These are phyloP conservation scores for Magnusiomyces tetraspermus DNA, from an alignment of 1,139 yeast species.

Conservation along the genomic window DNA sequence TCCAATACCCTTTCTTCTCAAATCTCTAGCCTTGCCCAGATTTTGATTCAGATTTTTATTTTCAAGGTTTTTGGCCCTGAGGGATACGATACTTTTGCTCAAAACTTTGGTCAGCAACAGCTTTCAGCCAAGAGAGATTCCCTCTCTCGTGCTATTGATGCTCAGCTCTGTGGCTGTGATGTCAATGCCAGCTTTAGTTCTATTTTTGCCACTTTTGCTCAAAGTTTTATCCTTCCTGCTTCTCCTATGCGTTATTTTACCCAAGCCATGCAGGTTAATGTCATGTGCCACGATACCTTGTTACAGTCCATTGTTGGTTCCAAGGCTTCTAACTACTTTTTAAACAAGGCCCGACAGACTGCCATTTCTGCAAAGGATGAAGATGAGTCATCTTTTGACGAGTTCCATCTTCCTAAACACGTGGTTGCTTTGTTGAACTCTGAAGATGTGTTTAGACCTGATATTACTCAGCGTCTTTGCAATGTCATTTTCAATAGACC, in stretches of 20 bases:
- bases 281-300: constrained; percentile 16
- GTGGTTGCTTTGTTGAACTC: constrained; percentile 16
- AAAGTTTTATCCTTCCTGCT: constrained; percentile 25
- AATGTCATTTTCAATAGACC: constrained; percentile 21
- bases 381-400: constrained; percentile 6
- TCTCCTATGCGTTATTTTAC: constrained; percentile 25
- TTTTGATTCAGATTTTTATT: constrained; percentile 15
- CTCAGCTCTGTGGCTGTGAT: constrained; percentile 36
- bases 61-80: constrained; percentile 18
- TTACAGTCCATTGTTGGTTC: constrained; percentile 9
- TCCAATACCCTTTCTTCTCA: constrained; percentile 10
- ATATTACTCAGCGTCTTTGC: constrained; percentile 21
- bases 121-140: constrained; percentile 12
- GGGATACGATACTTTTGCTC: constrained; percentile 13
- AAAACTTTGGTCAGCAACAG: constrained; percentile 7
- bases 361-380: constrained; percentile 8
- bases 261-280: constrained; percentile 29
- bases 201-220: constrained; percentile 25
- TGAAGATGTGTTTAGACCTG: constrained; percentile 20
- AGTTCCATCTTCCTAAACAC: constrained; percentile 17
- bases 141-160: constrained; percentile 29
- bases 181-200: constrained; percentile 19
- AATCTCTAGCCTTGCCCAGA: constrained; percentile 11
- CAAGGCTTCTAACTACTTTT: constrained; percentile 16
- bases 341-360: constrained; percentile 22